phyloP scores from a whole-genome alignment of 495 filamentous ascomycete species.

The Hypomontagnella submonticulosa region DNA sequence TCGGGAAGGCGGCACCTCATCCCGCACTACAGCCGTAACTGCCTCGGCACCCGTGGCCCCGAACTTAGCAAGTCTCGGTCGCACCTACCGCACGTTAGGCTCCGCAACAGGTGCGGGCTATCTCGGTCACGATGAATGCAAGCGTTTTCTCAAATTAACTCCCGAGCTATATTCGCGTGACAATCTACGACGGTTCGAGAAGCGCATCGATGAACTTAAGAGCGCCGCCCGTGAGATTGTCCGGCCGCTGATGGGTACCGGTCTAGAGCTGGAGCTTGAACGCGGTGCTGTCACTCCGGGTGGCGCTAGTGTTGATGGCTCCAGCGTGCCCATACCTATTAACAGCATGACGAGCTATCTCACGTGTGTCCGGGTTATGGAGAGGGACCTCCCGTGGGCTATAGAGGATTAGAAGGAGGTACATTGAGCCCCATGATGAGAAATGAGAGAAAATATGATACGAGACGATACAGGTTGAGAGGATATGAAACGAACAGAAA shows the following conservation, averaged over 20 bases:
- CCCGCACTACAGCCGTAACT: conserved; percentile 26
- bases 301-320: conserved; percentile 52
- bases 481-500: conserved; percentile 17
- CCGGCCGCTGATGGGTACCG: conserved; percentile 86
- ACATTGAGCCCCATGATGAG: not conserved
- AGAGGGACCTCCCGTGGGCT: conserved; percentile 82
- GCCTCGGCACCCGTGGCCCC: conserved; percentile 41
- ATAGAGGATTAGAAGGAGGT: conserved; percentile 45
- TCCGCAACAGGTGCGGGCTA: conserved; percentile 68
- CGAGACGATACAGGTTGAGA: conserved; percentile 12
- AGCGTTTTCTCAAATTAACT: conserved; percentile 82
- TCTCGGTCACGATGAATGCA: conserved; percentile 85
- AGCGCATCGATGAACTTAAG: conserved; percentile 88
- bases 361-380: conserved; percentile 80
- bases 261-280: conserved; percentile 75
- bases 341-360: conserved; percentile 71
- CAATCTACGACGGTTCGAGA: conserved; percentile 81
- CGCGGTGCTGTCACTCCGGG: conserved; percentile 30
- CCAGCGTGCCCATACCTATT: conserved; percentile 21
- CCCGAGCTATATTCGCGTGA: conserved; percentile 78
- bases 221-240: conserved; percentile 81
- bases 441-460: conserved; percentile 20
- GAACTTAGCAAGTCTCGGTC: conserved; percentile 65
- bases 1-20: conserved; percentile 36
- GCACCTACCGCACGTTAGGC: conserved; percentile 78